Evolutionary conservation across 1,284 basidiomycete species (phyloP).

Genomic region (Termitomyces sp.): DNA sequence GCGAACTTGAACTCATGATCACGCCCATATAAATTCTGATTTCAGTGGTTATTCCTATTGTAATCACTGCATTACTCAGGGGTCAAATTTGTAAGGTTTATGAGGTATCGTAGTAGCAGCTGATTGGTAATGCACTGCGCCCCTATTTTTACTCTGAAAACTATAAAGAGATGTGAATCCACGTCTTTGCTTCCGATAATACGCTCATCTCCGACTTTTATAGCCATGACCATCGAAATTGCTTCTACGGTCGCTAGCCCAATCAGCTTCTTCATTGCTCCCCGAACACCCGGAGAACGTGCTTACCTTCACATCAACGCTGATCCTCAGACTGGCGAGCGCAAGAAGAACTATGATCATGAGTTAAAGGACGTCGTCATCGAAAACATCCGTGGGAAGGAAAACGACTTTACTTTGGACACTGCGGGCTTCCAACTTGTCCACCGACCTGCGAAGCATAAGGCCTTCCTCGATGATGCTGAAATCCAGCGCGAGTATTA

Average conservation of each 20-base stretch:
- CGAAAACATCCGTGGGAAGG: constrained; percentile 56
- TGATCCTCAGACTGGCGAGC: constrained; percentile 26
- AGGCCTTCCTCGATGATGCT: constrained; percentile 40
- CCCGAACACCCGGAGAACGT: constrained; percentile 22
- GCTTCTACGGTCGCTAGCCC: constrained; percentile 14
- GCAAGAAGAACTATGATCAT: constrained; percentile 20
- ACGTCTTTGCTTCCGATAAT: background rate
- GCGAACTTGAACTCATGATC: too few relatives aligned
- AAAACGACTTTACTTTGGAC: constrained; percentile 45
- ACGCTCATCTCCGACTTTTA: background rate
- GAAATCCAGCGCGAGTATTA: constrained; percentile 53
- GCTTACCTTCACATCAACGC: constrained; percentile 26
- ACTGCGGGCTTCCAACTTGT: constrained; percentile 53
- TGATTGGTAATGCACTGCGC: background rate
- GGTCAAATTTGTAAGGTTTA: background rate
- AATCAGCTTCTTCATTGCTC: constrained; percentile 24
- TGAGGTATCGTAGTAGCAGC: background rate
- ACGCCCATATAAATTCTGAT: too few relatives aligned
- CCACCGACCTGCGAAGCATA: constrained; percentile 38
- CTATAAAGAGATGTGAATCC: background rate
- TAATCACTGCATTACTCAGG: background rate
- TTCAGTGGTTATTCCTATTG: too few relatives aligned
- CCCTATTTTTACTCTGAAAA: background rate
- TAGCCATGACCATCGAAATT: background rate
- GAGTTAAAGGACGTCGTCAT: constrained; percentile 34